Evolutionary conservation across 1,284 basidiomycete species (phyloP).

Genomic region (Filobasidium uniguttulatum): DNA sequence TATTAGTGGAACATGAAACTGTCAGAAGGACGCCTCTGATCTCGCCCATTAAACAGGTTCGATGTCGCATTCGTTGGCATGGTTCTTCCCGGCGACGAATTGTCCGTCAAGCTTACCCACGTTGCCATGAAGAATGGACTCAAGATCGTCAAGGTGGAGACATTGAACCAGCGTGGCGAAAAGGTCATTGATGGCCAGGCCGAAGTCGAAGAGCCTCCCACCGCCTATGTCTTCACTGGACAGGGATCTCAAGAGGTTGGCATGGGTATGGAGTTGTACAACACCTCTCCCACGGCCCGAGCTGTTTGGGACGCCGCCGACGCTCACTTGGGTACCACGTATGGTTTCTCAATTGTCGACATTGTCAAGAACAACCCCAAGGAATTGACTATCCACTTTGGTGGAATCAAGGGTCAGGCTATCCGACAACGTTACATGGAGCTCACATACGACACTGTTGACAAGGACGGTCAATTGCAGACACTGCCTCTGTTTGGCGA

Average conservation of each 20-base stretch:
- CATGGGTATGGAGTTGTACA: slow-evolving; percentile 99
- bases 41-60: slow-evolving; percentile 45
- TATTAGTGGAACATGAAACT: slow-evolving; percentile 18
- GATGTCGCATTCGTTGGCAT: slow-evolving; percentile 90
- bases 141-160: slow-evolving; percentile 82
- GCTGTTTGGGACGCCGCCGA: slow-evolving; percentile 97
- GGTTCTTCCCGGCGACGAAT: slow-evolving; percentile 85
- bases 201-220: slow-evolving; percentile 81
- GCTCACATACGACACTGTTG: slow-evolving; percentile 93
- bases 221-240: slow-evolving; percentile 95
- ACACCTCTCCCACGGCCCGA: slow-evolving; percentile 76
- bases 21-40: background rate
- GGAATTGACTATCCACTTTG: slow-evolving; percentile 96
- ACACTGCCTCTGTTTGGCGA: slow-evolving; percentile 88
- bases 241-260: slow-evolving; percentile 96
- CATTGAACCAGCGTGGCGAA: slow-evolving; percentile 69
- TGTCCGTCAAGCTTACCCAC: slow-evolving; percentile 79
- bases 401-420: slow-evolving; percentile 94
- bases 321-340: slow-evolving; percentile 77
- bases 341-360: slow-evolving; percentile 93
- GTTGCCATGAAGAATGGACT: slow-evolving; percentile 82
- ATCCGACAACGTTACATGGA: slow-evolving; percentile 98
- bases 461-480: slow-evolving; percentile 86
- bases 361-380: slow-evolving; percentile 97
- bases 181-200: slow-evolving; percentile 86